Evolutionary conservation across 192 early-diverging fungal genomes (phyloP), one percentile per base, ranked within the genome.

Genomic region (Kickxella alabastrina): DNA sequence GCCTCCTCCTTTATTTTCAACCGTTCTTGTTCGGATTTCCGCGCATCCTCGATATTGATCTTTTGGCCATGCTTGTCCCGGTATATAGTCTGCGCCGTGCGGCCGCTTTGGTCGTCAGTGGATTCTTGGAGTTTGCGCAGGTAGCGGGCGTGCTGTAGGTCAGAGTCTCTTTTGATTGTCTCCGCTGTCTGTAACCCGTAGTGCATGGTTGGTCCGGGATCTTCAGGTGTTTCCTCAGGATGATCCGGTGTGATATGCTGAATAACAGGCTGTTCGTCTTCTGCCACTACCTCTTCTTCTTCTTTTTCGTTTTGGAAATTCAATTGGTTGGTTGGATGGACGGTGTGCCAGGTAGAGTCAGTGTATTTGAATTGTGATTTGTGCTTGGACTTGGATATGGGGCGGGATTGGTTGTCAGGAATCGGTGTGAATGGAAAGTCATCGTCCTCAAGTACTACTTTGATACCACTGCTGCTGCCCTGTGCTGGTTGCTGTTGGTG

Each of bases 41-140:
- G 43, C 43, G 70, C 59, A 13, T 54, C 59, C n/a, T 75, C 81
- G 3, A 80, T 52, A 41, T 89, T 77, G 40, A 75, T 64, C 29
- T 59, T 65, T 25, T 73, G 61, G 13, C 87, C 87, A 1, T 59
- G 64, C 52, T 80, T 80, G 57, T 68, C 82, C 41, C 87, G 80
- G 54, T 87, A 80, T 18, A 89, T 72, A 6, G 84, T 87, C n/a
- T 57, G 40, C 9, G 77, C 81, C 13, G 60, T 51, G 3, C 61
- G 52, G 22, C 77, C 74, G 17, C 43, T 49, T n/a, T n/a, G n/a
- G 12, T 50, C 51, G 14, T 42, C 55, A 8, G 52, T 19, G 2
- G 57, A 21, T 17, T 64, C 59, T 17, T 43, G 50, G 32, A 66
- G 40, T n/a, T 51, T 50, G 26, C 66, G 61, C 35, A 64, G 35